phyloP scores from a whole-genome alignment of 208 protist species.

The Acanthamoeba culbertsoni region DNA sequence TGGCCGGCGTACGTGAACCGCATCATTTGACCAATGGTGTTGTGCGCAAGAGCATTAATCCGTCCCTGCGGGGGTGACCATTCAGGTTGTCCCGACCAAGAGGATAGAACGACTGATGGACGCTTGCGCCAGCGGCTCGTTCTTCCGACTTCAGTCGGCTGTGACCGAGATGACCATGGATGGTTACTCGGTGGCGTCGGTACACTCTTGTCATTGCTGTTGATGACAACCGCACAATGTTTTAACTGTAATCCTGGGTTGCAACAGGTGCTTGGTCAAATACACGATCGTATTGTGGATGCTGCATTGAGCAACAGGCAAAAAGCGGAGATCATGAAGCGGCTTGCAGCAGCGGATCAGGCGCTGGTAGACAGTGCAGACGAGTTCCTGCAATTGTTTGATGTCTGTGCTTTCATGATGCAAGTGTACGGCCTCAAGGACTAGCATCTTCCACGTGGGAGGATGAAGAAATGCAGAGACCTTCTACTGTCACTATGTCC shows the following conservation, averaged over 20 bases:
- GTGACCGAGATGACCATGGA: conserved; percentile 72
- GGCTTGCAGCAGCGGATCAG: conserved; percentile 80
- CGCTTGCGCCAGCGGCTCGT: conserved; percentile 57
- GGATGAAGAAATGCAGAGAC: too few species aligned
- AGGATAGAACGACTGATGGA: conserved; percentile 69
- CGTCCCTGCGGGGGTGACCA: neutral
- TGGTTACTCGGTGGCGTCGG: conserved; percentile 82
- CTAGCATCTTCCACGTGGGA: too few species aligned
- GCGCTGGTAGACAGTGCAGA: conserved; percentile 86
- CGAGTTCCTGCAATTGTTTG: conserved; percentile 87
- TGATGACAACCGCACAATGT: neutral
- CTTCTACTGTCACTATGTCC: too few species aligned
- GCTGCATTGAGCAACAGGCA: conserved; percentile 62
- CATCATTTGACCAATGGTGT: neutral
- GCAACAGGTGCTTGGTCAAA: neutral
- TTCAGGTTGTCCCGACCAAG: conserved; percentile 82
- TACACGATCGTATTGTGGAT: neutral
- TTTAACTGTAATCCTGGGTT: too few species aligned
- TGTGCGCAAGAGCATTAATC: neutral
- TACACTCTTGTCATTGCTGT: conserved; percentile 69
- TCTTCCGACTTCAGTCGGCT: conserved; percentile 61
- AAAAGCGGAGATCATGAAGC: conserved; percentile 78
- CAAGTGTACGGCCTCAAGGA: neutral
- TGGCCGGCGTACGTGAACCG: conserved; percentile 47
- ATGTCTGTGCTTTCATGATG: conserved; percentile 49